phyloP scores from a whole-genome alignment of 2,329 filamentous ascomycete species.

The Aspergillus sojae region DNA sequence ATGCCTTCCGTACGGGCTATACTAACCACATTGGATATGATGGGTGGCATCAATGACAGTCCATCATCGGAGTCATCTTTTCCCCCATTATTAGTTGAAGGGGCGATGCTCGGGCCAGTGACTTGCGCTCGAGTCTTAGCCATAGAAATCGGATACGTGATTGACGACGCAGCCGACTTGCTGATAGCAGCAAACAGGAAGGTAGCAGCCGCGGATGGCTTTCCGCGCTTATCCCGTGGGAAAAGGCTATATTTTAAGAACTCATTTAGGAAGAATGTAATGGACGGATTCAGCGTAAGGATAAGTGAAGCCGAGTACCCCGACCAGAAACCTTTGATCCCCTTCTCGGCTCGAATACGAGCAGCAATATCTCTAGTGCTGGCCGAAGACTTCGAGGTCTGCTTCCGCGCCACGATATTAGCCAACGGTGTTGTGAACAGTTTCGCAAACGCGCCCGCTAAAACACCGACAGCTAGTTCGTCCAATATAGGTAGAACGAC shows the following conservation, averaged over 20 bases:
- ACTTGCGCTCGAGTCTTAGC: constrained; percentile 81
- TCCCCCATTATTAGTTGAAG: constrained; percentile 22
- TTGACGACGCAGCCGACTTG: constrained; percentile 73
- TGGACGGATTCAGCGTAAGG: constrained; percentile 79
- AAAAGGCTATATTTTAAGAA: constrained; percentile 65
- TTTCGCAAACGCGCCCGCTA: constrained; percentile 74
- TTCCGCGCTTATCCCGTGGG: constrained; percentile 53
- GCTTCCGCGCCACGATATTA: constrained; percentile 80
- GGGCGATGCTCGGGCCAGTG: constrained; percentile 22
- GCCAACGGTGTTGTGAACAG: constrained; percentile 77
- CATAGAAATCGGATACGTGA: constrained; percentile 84
- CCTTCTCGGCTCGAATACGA: constrained; percentile 69
- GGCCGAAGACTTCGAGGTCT: constrained; percentile 56
- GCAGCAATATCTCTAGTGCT: constrained; percentile 61
- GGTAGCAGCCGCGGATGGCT: constrained; percentile 57
- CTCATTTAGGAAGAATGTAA: constrained; percentile 84
- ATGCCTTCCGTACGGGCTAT: constrained; percentile 67
- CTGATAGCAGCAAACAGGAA: constrained; percentile 74
- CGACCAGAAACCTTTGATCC: constrained; percentile 78
- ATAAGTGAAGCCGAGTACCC: constrained; percentile 81
- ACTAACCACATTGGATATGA: constrained; percentile 65
- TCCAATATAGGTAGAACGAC: constrained; percentile 62
- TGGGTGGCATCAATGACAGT: constrained; percentile 46
- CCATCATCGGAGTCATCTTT: constrained; percentile 12
- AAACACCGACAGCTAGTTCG: constrained; percentile 70